These are phyloP conservation scores for Rhynchosporium secalis DNA, from an alignment of 2,329 filamentous ascomycete genomes.

Conservation along the genomic window DNA sequence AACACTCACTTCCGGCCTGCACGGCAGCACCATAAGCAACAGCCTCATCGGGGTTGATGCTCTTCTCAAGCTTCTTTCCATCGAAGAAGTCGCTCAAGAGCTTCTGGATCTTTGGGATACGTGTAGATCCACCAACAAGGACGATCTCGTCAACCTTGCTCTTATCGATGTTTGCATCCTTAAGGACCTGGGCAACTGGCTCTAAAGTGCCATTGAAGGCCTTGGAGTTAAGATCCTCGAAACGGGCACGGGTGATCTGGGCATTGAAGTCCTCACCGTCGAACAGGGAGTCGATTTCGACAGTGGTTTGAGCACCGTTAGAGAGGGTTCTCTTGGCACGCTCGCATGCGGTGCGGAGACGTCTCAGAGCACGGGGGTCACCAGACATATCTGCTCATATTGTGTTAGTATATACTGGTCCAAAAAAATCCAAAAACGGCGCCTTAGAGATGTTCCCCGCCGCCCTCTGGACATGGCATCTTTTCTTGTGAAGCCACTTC, in stretches of 20 bases:
- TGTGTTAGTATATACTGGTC: too few relatives aligned
- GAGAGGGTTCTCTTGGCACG: constrained; percentile 99
- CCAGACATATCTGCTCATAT: constrained; percentile 45
- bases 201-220: constrained; percentile 91
- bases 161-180: constrained; percentile 89
- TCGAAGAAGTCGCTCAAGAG: constrained; percentile 98
- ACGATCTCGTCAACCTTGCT: constrained; percentile 95
- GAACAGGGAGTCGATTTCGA: constrained; percentile 98
- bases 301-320: constrained; percentile 93
- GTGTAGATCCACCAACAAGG: constrained; percentile 96
- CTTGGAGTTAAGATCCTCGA: constrained; percentile 97
- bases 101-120: constrained; percentile 99
- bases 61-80: constrained; percentile 99
- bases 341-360: constrained; percentile 97
- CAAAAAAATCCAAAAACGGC: too few relatives aligned
- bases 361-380: constrained; percentile 89
- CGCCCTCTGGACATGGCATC: too few relatives aligned
- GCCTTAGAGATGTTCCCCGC: too few relatives aligned
- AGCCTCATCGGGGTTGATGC: constrained; percentile 99
- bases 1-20: constrained; percentile 72
- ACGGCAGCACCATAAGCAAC: constrained; percentile 98
- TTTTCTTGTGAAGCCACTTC: too few relatives aligned
- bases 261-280: constrained; percentile 98
- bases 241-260: constrained; percentile 96
- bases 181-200: constrained; percentile 93